A percentile compares a stretch with the other conserved stretches of the same genome.
Conservation (phyloP, 176 grass and related monocot species). For the Carex parvula region DNA sequence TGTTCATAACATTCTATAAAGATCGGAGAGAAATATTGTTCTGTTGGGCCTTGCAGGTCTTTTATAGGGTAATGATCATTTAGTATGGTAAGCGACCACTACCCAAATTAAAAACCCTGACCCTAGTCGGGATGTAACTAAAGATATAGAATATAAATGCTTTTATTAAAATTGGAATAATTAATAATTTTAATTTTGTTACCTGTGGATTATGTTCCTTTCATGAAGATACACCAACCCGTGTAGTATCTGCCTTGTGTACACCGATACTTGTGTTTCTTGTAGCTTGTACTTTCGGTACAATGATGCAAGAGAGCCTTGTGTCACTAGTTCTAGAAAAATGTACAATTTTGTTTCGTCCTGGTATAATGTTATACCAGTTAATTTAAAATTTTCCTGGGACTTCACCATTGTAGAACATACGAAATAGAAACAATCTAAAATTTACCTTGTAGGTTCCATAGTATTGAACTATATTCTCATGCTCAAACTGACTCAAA, state of each 20-base stretch:
- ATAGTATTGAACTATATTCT: constrained; percentile 99
- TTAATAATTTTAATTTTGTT: constrained; percentile 4
- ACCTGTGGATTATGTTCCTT: constrained; percentile 88
- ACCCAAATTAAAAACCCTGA: not conserved
- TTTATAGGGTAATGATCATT: not conserved
- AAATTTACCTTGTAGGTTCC: constrained; percentile 91
- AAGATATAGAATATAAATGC: no score
- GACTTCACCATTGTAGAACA: not conserved
- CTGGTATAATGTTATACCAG: constrained; percentile 35
- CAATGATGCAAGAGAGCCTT: constrained; percentile 84
- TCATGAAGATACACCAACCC: constrained; percentile 93
- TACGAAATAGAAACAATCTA: constrained; percentile 10
- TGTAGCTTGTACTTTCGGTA: constrained; percentile 78
- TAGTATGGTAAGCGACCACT: not conserved
- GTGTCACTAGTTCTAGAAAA: constrained; percentile 93
- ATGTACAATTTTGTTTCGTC: constrained; percentile 86
- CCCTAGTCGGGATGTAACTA: not conserved
- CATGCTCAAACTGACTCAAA: constrained; percentile 91
- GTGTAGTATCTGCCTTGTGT: constrained; percentile 86
- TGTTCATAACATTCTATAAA: not conserved
- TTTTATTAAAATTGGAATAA: not conserved
- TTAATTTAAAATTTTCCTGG: constrained; percentile 12
- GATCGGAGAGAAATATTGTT: not conserved
- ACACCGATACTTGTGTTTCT: constrained; percentile 79
- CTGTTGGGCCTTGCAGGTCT: not conserved